Conservation (phyloP, 1,284 basidiomycete species). For the Ustilago trichophora region DNA sequence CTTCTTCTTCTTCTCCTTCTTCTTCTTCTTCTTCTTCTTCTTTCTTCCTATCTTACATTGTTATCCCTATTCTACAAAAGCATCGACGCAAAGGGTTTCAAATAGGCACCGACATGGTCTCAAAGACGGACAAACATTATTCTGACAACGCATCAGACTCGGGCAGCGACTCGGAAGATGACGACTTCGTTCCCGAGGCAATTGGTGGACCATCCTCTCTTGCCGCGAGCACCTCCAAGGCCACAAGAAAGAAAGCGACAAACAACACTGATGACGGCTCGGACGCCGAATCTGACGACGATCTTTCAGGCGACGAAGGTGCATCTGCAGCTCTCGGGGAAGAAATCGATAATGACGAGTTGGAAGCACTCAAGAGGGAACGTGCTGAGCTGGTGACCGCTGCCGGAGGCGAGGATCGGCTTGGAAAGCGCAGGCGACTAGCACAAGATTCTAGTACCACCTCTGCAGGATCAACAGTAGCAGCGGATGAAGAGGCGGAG, state of each 20-base stretch:
- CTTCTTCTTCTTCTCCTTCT: too few species aligned
- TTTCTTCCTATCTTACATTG: not conserved
- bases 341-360: slow-evolving; percentile 32
- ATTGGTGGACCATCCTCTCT: not conserved
- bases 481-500: not conserved
- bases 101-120: too few species aligned
- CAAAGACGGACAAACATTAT: not conserved
- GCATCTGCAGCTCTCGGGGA: not conserved
- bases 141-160: not conserved
- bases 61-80: too few species aligned
- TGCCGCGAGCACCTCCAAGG: not conserved
- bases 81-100: too few species aligned
- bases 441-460: not conserved
- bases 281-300: slow-evolving; percentile 10
- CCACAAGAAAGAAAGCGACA: not conserved
- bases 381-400: slow-evolving; percentile 21
- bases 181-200: slow-evolving; percentile 32
- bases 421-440: slow-evolving; percentile 32
- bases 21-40: not conserved
- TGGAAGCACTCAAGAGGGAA: slow-evolving; percentile 35
- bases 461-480: not conserved
- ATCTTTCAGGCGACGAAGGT: slow-evolving; percentile 2
- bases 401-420: slow-evolving; percentile 30
- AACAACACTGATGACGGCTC: not conserved
- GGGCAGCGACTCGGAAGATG: slow-evolving; percentile 31